Conservation (phyloP, 1,284 basidiomycete genomes). For the Mycena sp. region DNA sequence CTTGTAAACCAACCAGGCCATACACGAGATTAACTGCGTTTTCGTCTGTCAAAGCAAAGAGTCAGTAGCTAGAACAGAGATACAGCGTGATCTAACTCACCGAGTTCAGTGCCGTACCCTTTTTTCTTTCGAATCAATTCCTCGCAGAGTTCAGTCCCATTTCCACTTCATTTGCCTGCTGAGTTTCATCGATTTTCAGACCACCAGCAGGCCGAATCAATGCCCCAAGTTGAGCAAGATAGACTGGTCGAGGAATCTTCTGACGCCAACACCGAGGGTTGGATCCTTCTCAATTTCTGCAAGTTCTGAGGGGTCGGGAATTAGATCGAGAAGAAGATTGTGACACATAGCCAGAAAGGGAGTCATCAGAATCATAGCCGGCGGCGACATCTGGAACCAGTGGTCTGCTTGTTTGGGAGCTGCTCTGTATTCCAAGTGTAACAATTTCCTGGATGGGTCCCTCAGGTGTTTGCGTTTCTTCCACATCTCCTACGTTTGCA, state of each 20-base stretch:
- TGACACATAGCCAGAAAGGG: slow-evolving; percentile 80
- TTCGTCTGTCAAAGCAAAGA: slow-evolving; percentile 72
- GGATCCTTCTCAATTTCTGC: slow-evolving; percentile 89
- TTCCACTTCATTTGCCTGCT: slow-evolving; percentile 81
- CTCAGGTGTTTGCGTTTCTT: slow-evolving; percentile 20
- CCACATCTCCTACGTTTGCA: slow-evolving; percentile 41
- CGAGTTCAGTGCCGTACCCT: slow-evolving; percentile 85
- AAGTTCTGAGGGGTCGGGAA: slow-evolving; percentile 83
- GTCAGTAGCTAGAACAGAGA: slow-evolving; percentile 9
- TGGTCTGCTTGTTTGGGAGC: not conserved
- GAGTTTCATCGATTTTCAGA: slow-evolving; percentile 62
- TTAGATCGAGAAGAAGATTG: slow-evolving; percentile 75
- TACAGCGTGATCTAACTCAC: slow-evolving; percentile 51
- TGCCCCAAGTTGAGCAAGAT: slow-evolving; percentile 81
- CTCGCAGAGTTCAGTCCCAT: slow-evolving; percentile 84
- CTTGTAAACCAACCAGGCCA: slow-evolving; percentile 77
- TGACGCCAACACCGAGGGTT: slow-evolving; percentile 70
- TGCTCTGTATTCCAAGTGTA: slow-evolving; percentile 14
- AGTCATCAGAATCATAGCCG: slow-evolving; percentile 78
- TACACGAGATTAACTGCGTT: slow-evolving; percentile 87
- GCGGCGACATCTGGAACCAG: slow-evolving; percentile 29
- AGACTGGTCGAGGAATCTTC: slow-evolving; percentile 81
- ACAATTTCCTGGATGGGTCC: slow-evolving; percentile 20
- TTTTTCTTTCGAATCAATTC: slow-evolving; percentile 84
- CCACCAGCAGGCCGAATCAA: slow-evolving; percentile 66